Conservation (phyloP, 306 rosid genomes). For the Fragaria iinumae region DNA sequence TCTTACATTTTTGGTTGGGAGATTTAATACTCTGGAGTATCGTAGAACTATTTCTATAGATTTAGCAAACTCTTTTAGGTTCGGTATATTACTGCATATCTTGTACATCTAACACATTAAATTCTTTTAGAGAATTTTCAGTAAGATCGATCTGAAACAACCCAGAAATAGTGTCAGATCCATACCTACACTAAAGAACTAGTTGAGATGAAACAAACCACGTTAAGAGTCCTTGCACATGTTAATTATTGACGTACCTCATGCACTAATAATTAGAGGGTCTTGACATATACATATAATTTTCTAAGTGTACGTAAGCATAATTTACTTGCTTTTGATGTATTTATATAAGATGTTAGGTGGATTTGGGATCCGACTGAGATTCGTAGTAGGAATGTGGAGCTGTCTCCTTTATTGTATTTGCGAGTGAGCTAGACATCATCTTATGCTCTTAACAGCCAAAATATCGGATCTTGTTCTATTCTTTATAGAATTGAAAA, state of each 20-base stretch:
- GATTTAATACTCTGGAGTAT: too few species aligned
- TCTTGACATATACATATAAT: background rate
- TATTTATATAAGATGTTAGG: background rate
- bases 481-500: background rate
- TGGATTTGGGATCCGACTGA: background rate
- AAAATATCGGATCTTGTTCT: slow-evolving; percentile 35
- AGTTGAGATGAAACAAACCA: slow-evolving; percentile 3
- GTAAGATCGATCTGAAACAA: slow-evolving; percentile 6
- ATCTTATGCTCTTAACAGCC: slow-evolving; percentile 30
- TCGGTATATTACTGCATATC: background rate
- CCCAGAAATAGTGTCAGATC: slow-evolving; percentile 10
- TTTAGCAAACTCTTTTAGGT: background rate
- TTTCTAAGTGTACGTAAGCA: background rate
- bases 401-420: background rate
- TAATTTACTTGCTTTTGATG: background rate
- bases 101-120: slow-evolving; percentile 14
- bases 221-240: background rate
- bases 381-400: slow-evolving; percentile 7
- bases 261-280: background rate
- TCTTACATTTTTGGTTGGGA: background rate
- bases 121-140: background rate
- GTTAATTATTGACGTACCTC: background rate
- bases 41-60: background rate
- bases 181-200: slow-evolving; percentile 6
- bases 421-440: background rate